phyloP scores from a whole-genome alignment of 495 filamentous ascomycete species.

The Copromyces sp. region DNA sequence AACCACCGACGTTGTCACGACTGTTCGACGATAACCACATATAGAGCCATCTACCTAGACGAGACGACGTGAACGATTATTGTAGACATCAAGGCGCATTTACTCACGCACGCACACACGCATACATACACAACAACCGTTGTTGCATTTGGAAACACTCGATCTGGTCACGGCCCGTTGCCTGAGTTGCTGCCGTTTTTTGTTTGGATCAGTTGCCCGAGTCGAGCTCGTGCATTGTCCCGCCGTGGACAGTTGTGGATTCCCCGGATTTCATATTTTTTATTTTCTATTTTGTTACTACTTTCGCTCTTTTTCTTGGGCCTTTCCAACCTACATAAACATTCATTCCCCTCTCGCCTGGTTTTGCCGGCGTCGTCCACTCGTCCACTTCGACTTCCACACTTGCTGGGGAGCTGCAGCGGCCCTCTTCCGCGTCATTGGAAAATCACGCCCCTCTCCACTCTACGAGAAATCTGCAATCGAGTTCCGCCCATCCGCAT shows the following conservation, averaged over 20 bases:
- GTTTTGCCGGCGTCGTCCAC: not conserved
- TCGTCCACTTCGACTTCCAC: not conserved
- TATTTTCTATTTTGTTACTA: not conserved
- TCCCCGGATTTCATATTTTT: not conserved
- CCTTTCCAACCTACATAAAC: not conserved
- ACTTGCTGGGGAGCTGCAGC: not conserved
- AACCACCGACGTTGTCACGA: not conserved
- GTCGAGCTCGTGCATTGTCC: not conserved
- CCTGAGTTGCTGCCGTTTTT: not conserved
- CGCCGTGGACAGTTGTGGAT: not conserved
- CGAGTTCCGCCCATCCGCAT: not conserved
- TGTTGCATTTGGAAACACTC: not conserved
- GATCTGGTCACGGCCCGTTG: not conserved
- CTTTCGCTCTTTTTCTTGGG: not conserved
- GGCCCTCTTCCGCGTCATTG: slow-evolving; percentile 17
- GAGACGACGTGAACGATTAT: not conserved
- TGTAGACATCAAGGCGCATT: not conserved
- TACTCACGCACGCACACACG: not conserved
- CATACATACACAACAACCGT: not conserved
- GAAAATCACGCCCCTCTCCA: slow-evolving; percentile 27
- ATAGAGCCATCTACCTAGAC: not conserved
- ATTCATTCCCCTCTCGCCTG: not conserved
- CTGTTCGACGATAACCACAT: not conserved
- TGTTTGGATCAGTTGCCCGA: not conserved
- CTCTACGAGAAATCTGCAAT: slow-evolving; percentile 19